A percentile compares a stretch with the other conserved stretches of the same genome.
These are phyloP conservation scores for Trichoderma aggressivum DNA, from an alignment of 2,329 filamentous ascomycete genomes.

Conservation along the genomic window DNA sequence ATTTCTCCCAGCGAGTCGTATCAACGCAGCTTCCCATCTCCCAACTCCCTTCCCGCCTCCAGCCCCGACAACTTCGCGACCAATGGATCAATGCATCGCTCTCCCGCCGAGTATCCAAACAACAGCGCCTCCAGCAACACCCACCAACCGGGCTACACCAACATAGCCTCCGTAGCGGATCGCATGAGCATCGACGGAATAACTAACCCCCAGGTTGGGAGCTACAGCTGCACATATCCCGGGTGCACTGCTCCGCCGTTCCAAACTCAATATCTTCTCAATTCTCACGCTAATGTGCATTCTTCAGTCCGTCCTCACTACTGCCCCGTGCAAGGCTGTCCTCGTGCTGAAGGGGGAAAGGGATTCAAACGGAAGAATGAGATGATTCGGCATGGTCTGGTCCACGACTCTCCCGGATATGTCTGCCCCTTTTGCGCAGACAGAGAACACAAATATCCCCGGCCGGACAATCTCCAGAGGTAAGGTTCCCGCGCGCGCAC, in stretches of 20 bases:
- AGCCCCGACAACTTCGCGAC: conserved; percentile 39
- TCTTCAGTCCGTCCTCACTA: conserved; percentile 64
- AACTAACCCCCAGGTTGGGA: conserved; percentile 49
- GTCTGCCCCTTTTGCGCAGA: conserved; percentile 95
- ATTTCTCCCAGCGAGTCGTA: conserved; percentile 49
- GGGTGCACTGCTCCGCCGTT: conserved; percentile 72
- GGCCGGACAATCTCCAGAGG: conserved; percentile 94
- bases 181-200: conserved; percentile 58
- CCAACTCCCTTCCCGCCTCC: conserved; percentile 39
- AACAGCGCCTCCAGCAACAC: conserved; percentile 45
- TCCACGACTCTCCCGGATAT: conserved; percentile 92
- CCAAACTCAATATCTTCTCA: conserved; percentile 72
- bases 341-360: conserved; percentile 61
- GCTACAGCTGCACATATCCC: conserved; percentile 55
- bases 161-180: conserved; percentile 41
- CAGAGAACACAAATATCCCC: conserved; percentile 87
- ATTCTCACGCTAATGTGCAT: conserved; percentile 74
- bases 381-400: conserved; percentile 75
- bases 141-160: conserved; percentile 44
- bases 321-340: conserved; percentile 59
- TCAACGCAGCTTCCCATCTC: conserved; percentile 46
- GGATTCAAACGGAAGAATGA: conserved; percentile 72
- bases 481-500: conserved; percentile 45
- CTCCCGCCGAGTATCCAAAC: conserved; percentile 42
- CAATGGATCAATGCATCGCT: conserved; percentile 34